These are phyloP conservation scores for Arthrinium phaeospermum DNA, from an alignment of 2,329 filamentous ascomycete species.

Conservation along the genomic window DNA sequence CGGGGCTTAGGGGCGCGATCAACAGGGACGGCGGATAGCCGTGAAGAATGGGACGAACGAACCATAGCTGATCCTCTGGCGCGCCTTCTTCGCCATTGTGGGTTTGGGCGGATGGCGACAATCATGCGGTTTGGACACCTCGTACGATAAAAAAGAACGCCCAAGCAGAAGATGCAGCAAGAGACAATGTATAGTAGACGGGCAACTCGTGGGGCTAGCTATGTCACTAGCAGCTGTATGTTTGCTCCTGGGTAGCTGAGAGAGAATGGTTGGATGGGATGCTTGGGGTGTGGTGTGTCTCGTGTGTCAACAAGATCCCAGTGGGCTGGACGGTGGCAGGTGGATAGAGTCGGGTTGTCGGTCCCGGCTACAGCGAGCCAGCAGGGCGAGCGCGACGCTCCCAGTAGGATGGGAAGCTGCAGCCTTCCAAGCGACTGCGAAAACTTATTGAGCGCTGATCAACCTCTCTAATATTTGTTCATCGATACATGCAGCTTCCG, in stretches of 20 bases:
- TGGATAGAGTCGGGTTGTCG: conserved; percentile 8
- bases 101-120: conserved; percentile 23
- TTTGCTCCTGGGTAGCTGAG: background rate
- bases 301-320: conserved; percentile 15
- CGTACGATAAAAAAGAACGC: conserved; percentile 1
- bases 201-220: conserved; percentile 11
- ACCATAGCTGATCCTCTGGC: conserved; percentile 72
- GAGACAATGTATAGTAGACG: background rate
- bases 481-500: background rate
- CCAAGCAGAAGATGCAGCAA: conserved; percentile 27
- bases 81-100: conserved; percentile 68
- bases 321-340: conserved; percentile 10
- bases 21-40: conserved; percentile 22
- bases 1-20: conserved; percentile 33
- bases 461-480: background rate
- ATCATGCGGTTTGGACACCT: background rate
- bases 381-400: background rate
- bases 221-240: conserved; percentile 6
- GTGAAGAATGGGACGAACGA: conserved; percentile 36
- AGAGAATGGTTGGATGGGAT: background rate
- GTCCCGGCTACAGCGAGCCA: conserved; percentile 7
- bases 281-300: background rate
- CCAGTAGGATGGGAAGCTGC: background rate
- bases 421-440: background rate
- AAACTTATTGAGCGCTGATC: background rate